phyloP scores from a whole-genome alignment of 805 yeast species.

The Wickerhamomyces bisporus region DNA sequence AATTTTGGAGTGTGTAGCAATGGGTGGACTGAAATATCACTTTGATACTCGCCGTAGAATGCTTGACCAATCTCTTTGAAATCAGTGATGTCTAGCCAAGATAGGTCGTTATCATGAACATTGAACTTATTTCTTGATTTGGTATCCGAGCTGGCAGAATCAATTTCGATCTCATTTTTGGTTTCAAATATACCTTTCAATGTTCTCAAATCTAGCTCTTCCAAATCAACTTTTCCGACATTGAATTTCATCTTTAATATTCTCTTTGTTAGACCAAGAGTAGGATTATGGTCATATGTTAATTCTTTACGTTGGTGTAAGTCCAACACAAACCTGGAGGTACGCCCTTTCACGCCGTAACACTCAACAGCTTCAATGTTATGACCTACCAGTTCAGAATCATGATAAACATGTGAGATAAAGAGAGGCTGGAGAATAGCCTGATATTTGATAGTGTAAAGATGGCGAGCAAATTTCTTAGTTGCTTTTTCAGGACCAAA shows the following conservation, averaged over 20 bases:
- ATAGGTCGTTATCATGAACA: constrained; percentile 47
- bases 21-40: constrained; percentile 50
- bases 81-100: constrained; percentile 63
- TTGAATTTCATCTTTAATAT: constrained; percentile 54
- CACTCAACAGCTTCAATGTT: constrained; percentile 37
- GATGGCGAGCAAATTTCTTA: constrained; percentile 69
- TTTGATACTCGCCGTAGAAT: constrained; percentile 29
- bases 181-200: constrained; percentile 42
- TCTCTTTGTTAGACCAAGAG: constrained; percentile 41
- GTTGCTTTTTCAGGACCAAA: constrained; percentile 52
- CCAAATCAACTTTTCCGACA: constrained; percentile 55
- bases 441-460: constrained; percentile 74
- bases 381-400: constrained; percentile 34
- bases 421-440: constrained; percentile 70
- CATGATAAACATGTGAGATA: constrained; percentile 66
- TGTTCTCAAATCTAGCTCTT: constrained; percentile 55
- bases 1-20: constrained; percentile 65
- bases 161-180: constrained; percentile 3
- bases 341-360: constrained; percentile 67
- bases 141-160: constrained; percentile 9
- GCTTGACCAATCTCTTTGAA: constrained; percentile 52
- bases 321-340: constrained; percentile 54
- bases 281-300: constrained; percentile 38
- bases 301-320: constrained; percentile 58
- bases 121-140: constrained; percentile 19